These are phyloP conservation scores for Pochonia chlamydosporia DNA, from an alignment of 2,329 filamentous ascomycete species.

Conservation along the genomic window DNA sequence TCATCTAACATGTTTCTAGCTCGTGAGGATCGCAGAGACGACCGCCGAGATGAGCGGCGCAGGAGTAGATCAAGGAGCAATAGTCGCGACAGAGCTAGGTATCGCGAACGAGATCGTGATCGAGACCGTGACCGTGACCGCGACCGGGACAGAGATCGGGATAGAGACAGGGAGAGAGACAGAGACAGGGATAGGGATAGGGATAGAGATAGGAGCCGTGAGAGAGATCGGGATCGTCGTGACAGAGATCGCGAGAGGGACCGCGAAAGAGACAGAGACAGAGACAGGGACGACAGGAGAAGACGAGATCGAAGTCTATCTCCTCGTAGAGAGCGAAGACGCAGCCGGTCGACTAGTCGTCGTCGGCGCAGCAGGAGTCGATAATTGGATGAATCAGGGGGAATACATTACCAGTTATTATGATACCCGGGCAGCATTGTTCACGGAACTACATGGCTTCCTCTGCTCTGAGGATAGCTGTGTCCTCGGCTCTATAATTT, in stretches of 20 bases:
- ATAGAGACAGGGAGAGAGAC: slow-evolving; percentile 30
- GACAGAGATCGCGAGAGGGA: slow-evolving; percentile 23
- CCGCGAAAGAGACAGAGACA: slow-evolving; percentile 5
- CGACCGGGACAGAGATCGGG: slow-evolving; percentile 18
- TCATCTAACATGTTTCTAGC: too few species aligned
- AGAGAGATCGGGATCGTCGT: slow-evolving; percentile 27
- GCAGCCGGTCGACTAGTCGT: slow-evolving; percentile 33
- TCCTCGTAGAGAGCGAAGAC: slow-evolving; percentile 27
- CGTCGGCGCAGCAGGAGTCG: slow-evolving; percentile 32
- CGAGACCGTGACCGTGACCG: slow-evolving; percentile 18
- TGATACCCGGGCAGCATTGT: neutral
- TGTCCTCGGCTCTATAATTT: neutral
- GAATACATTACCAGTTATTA: neutral
- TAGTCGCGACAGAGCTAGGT: slow-evolving; percentile 23
- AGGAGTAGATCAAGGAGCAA: slow-evolving; percentile 28
- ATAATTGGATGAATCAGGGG: neutral
- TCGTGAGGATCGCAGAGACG: slow-evolving; percentile 22
- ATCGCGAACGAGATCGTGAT: slow-evolving; percentile 28
- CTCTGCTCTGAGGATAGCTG: neutral
- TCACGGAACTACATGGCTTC: neutral
- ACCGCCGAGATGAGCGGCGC: slow-evolving; percentile 31
- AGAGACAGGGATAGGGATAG: slow-evolving; percentile 26
- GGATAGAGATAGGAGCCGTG: slow-evolving; percentile 24
- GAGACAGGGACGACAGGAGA: slow-evolving; percentile 20
- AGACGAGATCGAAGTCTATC: slow-evolving; percentile 28